Evolutionary conservation across 768 basidiomycete genomes (phyloP), one percentile per base, ranked within the genome.

Genomic region (Chiua virens): DNA sequence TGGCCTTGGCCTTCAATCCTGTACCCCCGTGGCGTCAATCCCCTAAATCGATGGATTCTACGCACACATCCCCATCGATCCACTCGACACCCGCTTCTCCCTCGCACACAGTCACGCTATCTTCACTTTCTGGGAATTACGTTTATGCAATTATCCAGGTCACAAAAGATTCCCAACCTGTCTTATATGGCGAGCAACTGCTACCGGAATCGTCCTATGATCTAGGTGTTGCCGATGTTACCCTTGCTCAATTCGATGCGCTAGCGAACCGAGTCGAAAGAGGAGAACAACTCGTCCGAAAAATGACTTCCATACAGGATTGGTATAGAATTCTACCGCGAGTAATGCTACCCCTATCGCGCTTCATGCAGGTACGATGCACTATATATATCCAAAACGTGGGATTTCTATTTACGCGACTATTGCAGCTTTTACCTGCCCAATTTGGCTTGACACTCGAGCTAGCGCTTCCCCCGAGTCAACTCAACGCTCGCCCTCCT

Each of bases 41-140:
- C 27, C 67, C 69, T 39, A 58, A 42, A 49, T 68, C 71, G 22
- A n/a, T 69, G 47, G 77, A 80, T 53, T 86, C 85, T 8, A 73
- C 81, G 14, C 81, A 85, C 47, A 82, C 82, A 14, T 92, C 89
- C 5, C 89, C 90, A n/a, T 81, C 86, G 2, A 77, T 79, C 35
- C 79, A 81, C 48, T 79, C 80, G 32, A 66, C 76, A 9, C 69
- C 73, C 25, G 74, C 77, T 48, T 69, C 71, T 35, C 70, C 74
- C 21, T 69, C 74, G 41, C 82, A 83, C 57, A 76, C 81, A 7
- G 78, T 92, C 58, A 94, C 92, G 1, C 82, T 95, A 30, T 92
- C 92, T 4, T 98, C 97, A 5, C 77, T 98, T 15, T 81, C 83
- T 25, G 96, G 95, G n/a, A 85, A 82, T 59, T 96, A 94, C 72